A percentile compares a stretch with the other conserved stretches of the same genome.
These are phyloP conservation scores for Colletotrichum liaoningense DNA, from an alignment of 2,329 filamentous ascomycete genomes.

Conservation along the genomic window DNA sequence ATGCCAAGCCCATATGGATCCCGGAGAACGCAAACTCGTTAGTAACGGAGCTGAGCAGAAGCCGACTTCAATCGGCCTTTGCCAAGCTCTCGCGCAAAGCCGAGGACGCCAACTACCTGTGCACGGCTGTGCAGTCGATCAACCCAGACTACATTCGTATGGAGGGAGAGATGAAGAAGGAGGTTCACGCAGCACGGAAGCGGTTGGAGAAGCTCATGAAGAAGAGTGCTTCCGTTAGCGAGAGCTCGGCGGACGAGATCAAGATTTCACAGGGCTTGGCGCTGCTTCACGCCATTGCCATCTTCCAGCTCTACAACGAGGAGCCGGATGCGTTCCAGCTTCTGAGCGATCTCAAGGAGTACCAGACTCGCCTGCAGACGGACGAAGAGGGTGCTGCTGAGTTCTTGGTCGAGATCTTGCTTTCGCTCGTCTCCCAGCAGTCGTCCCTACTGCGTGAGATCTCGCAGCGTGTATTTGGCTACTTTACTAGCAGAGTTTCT, in stretches of 20 bases:
- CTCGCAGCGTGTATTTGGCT: slow-evolving; percentile 87
- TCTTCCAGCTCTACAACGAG: slow-evolving; percentile 91
- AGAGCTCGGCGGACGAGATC: slow-evolving; percentile 48
- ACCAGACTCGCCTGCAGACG: slow-evolving; percentile 74
- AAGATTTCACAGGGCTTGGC: slow-evolving; percentile 73
- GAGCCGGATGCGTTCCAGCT: slow-evolving; percentile 87
- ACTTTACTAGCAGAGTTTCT: slow-evolving; percentile 82
- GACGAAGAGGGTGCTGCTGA: slow-evolving; percentile 70
- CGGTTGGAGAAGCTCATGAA: slow-evolving; percentile 66
- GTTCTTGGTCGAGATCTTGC: slow-evolving; percentile 84
- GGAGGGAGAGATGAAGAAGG: slow-evolving; percentile 65
- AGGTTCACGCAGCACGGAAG: slow-evolving; percentile 63
- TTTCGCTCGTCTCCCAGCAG: slow-evolving; percentile 89
- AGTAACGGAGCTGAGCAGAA: slow-evolving; percentile 64
- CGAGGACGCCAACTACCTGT: slow-evolving; percentile 64
- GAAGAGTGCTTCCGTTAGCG: slow-evolving; percentile 40
- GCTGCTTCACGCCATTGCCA: slow-evolving; percentile 84
- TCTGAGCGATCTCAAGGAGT: slow-evolving; percentile 83
- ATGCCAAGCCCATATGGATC: slow-evolving; percentile 55
- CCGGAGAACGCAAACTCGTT: slow-evolving; percentile 35
- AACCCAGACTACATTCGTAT: slow-evolving; percentile 64
- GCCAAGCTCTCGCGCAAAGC: slow-evolving; percentile 66
- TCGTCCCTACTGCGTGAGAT: slow-evolving; percentile 88
- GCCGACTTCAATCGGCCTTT: slow-evolving; percentile 67
- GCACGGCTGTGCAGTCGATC: slow-evolving; percentile 64